Percentiles rank a stretch among this genome's conserved stretches.
phyloP scores from a whole-genome alignment of 257 asterid species.

The Coffea canephora region DNA sequence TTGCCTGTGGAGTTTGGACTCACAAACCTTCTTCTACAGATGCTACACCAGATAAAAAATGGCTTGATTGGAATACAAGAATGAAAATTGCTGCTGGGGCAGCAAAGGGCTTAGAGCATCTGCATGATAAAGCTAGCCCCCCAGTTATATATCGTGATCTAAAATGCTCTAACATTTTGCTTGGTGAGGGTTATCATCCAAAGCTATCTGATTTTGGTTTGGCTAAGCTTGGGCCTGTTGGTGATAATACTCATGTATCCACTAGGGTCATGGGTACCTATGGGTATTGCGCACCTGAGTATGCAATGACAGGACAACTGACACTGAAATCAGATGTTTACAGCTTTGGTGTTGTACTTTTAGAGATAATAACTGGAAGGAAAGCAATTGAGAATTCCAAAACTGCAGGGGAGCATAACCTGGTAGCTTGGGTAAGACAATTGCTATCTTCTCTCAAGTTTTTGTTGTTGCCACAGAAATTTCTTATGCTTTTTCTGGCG shows the following conservation, averaged over 20 bases:
- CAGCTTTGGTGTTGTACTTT: conserved; percentile 93
- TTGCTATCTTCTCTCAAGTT: background rate
- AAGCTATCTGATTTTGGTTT: conserved; percentile 94
- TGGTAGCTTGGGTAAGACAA: conserved; percentile 76
- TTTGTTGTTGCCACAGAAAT: background rate
- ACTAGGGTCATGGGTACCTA: conserved; percentile 98
- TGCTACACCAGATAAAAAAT: conserved; percentile 50
- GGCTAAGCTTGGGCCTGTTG: conserved; percentile 94
- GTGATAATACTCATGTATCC: conserved; percentile 90
- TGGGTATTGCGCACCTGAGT: conserved; percentile 98
- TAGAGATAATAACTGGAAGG: conserved; percentile 90
- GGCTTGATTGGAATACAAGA: conserved; percentile 85
- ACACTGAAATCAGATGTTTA: conserved; percentile 91
- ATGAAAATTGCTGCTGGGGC: conserved; percentile 98
- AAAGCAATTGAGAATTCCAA: conserved; percentile 77
- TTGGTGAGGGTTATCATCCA: conserved; percentile 71
- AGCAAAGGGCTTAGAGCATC: conserved; percentile 88
- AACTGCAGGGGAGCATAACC: conserved; percentile 70
- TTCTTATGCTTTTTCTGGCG: background rate
- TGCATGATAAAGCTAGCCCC: conserved; percentile 88
- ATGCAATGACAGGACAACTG: conserved; percentile 96
- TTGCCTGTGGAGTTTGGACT: conserved; percentile 8
- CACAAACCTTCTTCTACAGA: conserved; percentile 36
- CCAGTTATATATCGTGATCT: conserved; percentile 93
- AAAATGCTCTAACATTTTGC: conserved; percentile 89